Base-by-base conservation (phyloP, 176 grass and related monocot species). In the Miscanthus lutarioriparius region DNA sequence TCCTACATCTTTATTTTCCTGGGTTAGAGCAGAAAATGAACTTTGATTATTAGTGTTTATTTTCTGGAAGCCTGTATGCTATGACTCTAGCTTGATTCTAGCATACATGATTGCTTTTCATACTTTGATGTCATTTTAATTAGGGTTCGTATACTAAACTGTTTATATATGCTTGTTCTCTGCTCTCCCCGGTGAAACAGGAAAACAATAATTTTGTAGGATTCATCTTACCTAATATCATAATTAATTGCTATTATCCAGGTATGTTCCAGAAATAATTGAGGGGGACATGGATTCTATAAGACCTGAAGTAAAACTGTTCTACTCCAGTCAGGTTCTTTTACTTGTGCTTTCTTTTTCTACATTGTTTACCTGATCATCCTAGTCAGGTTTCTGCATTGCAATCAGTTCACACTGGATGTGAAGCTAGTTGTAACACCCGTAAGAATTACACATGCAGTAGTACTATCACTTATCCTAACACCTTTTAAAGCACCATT, bases 211-310 rank as follows among this genome's bases (percentile, higher is more conserved):
- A 25, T 72, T 19, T 7, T 37, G 3, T 12, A 51, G 8, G 72
- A 70, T 4, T 23, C 25, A 71, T 71, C 64, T 71, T 78, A 20
- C 49, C 6, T 81, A 69, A 61, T 37, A 16, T 81, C 54, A 69
- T 33, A 75, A 39, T 39, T 48, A 2, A 32, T 59, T 81, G n/a
- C 8, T 90, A 0, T 64, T 85, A 37, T 91, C n/a, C 80, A 91
- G 87, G 67, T 89, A 94, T 78, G 20, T 87, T 79, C 92, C 92
- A 61, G 78, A 94, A 68, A 74, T 89, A 80, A 89, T 94, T 35
- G 87, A 85, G 82, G 92, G 92, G 70, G 92, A 91, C 54, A 94
- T 94, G 92, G 92, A 94, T 82, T 94, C 92, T 47, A 91, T 91
- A 77, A 91, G 89, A 80, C 84, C 80, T 58, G 92, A 94, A 89